Evolutionary conservation across 164 flowering plant genomes (phyloP).

Genomic region (Vitis rotundifolia): DNA sequence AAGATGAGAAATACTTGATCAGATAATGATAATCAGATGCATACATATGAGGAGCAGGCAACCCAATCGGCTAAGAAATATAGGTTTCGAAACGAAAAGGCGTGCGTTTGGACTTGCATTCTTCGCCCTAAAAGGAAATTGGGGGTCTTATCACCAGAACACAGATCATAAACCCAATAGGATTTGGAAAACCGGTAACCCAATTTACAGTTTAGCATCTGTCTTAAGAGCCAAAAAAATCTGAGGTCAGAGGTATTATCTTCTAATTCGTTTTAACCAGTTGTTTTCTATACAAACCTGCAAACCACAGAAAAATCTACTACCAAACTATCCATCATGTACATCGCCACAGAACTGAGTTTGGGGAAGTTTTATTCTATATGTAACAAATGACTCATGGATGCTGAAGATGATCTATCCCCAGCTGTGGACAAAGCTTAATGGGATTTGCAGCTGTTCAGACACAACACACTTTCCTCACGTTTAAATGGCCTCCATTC

Average conservation of each 20-base stretch:
- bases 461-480: background rate
- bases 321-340: background rate
- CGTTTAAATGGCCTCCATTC: too few relatives aligned
- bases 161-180: too few relatives aligned
- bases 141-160: too few relatives aligned
- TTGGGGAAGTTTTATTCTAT: background rate
- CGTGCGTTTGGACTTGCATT: too few relatives aligned
- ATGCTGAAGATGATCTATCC: background rate
- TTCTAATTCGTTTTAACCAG: background rate
- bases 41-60: too few relatives aligned
- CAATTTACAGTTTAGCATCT: background rate
- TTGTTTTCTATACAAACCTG: conserved; percentile 6
- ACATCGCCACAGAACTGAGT: background rate
- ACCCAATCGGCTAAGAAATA: too few relatives aligned
- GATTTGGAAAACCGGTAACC: too few relatives aligned
- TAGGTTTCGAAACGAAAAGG: too few relatives aligned
- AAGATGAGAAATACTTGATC: too few relatives aligned
- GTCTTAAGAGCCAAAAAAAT: background rate
- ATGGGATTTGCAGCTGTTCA: background rate
- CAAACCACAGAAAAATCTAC: background rate
- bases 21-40: too few relatives aligned
- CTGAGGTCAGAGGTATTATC: background rate
- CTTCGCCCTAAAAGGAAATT: too few relatives aligned
- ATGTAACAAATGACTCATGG: background rate
- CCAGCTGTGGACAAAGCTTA: background rate